These are phyloP conservation scores for Rosellinia necatrix DNA, from an alignment of 2,329 filamentous ascomycete species.

Conservation along the genomic window DNA sequence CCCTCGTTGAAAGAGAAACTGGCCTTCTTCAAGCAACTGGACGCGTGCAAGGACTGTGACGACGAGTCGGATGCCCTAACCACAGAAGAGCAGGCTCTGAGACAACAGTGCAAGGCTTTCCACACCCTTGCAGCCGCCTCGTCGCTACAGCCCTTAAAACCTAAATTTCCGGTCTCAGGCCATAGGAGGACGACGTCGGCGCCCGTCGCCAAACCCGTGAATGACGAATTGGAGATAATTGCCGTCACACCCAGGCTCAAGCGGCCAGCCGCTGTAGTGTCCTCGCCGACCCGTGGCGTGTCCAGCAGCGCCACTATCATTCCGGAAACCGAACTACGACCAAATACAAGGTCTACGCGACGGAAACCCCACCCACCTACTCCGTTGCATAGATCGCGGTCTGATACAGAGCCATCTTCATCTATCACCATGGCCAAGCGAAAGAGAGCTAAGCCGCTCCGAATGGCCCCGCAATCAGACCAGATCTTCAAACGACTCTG, in stretches of 20 bases:
- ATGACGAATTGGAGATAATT: constrained; percentile 32
- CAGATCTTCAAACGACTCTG: constrained; percentile 64
- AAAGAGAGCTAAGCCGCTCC: constrained; percentile 49
- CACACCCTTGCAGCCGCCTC: neutral
- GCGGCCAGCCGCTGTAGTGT: neutral
- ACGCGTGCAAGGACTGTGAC: constrained; percentile 36
- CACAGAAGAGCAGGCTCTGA: constrained; percentile 44
- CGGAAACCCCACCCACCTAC: constrained; percentile 27
- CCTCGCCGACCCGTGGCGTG: neutral
- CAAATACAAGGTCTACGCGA: constrained; percentile 16
- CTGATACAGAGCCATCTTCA: constrained; percentile 28
- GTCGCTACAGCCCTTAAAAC: constrained; percentile 18
- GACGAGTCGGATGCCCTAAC: constrained; percentile 41
- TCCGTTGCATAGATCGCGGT: constrained; percentile 25
- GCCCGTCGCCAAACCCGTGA: constrained; percentile 4
- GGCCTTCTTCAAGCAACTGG: constrained; percentile 52
- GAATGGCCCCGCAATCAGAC: constrained; percentile 54
- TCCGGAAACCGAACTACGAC: constrained; percentile 28
- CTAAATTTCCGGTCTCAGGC: neutral
- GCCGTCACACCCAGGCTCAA: constrained; percentile 27
- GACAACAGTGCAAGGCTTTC: constrained; percentile 36
- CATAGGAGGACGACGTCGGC: constrained; percentile 25
- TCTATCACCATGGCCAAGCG: constrained; percentile 47
- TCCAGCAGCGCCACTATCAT: constrained; percentile 20
- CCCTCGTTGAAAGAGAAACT: constrained; percentile 47